phyloP scores from a whole-genome alignment of 106 monocot species.

The Vanilla planifolia region DNA sequence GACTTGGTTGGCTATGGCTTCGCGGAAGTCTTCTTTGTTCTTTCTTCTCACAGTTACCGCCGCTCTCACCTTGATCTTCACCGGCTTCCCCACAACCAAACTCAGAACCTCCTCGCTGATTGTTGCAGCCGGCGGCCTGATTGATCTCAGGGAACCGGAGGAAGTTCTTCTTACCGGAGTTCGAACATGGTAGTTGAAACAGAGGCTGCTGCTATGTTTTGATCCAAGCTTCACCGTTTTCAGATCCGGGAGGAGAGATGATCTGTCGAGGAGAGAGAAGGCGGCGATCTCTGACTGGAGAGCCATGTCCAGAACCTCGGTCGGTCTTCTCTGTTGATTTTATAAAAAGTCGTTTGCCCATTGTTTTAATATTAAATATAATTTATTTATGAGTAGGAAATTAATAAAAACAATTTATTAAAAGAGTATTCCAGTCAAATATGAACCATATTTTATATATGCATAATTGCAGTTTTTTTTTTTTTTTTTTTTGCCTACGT shows the following conservation, averaged over 20 bases:
- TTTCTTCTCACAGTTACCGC: conserved; percentile 69
- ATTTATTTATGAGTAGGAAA: no score
- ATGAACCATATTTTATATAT: no score
- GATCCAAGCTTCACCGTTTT: conserved; percentile 1
- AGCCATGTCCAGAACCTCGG: conserved; percentile 7
- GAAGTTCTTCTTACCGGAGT: not conserved
- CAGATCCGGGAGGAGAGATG: conserved; percentile 8
- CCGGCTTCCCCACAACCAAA: conserved; percentile 18
- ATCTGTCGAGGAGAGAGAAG: conserved; percentile 10
- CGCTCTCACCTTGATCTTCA: conserved; percentile 52
- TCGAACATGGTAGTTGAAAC: conserved; percentile 15
- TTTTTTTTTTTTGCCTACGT: no score
- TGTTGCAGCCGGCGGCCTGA: conserved; percentile 15
- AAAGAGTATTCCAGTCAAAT: no score
- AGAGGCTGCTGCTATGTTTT: conserved; percentile 19
- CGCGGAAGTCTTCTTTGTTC: conserved; percentile 58
- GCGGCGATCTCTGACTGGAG: conserved; percentile 13
- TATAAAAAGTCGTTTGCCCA: no score
- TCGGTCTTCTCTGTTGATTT: no score
- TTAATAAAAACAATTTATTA: no score
- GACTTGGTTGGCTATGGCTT: conserved; percentile 38
- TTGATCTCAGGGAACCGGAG: not conserved
- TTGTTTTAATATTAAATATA: no score
- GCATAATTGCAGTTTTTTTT: no score
- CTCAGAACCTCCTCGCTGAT: conserved; percentile 37